Percentiles rank a stretch among this genome's conserved stretches.
Conservation (phyloP, 179 eudicot species). For the Silene noctiflora region DNA sequence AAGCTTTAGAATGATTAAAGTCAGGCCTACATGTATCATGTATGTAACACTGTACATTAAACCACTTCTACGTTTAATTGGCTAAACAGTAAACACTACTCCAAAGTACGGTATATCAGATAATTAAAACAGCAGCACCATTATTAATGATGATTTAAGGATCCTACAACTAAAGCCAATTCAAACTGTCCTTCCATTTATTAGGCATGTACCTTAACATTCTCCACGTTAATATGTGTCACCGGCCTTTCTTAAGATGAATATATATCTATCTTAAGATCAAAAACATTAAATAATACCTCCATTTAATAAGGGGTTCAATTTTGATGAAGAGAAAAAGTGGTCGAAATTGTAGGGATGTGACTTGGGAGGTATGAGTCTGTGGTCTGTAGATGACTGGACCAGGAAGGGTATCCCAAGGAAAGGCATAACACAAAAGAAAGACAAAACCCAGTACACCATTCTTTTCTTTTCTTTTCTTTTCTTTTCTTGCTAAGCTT, state of each 20-base stretch:
- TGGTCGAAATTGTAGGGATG: background rate
- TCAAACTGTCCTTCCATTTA: slow-evolving; percentile 22
- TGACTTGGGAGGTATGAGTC: background rate
- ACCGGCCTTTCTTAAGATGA: too few species aligned
- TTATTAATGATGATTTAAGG: background rate
- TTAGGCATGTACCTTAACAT: background rate
- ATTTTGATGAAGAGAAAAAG: too few species aligned
- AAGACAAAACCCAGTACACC: background rate
- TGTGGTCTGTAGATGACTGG: too few species aligned
- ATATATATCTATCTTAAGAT: too few species aligned
- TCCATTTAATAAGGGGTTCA: too few species aligned
- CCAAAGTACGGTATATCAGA: background rate
- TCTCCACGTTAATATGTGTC: background rate
- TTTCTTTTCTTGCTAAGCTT: background rate
- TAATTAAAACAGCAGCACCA: background rate
- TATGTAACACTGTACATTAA: background rate
- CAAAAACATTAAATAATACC: too few species aligned
- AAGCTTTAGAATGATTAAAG: too few species aligned
- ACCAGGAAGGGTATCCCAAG: background rate
- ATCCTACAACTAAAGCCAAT: slow-evolving; percentile 23
- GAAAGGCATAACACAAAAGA: background rate
- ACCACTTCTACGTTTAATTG: slow-evolving; percentile 3
- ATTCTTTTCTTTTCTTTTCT: background rate
- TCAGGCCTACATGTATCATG: too few species aligned
- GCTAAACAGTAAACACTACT: background rate